Evolutionary conservation across 2,329 filamentous ascomycete species (phyloP).

Genomic region (Akanthomyces uredinophilus): DNA sequence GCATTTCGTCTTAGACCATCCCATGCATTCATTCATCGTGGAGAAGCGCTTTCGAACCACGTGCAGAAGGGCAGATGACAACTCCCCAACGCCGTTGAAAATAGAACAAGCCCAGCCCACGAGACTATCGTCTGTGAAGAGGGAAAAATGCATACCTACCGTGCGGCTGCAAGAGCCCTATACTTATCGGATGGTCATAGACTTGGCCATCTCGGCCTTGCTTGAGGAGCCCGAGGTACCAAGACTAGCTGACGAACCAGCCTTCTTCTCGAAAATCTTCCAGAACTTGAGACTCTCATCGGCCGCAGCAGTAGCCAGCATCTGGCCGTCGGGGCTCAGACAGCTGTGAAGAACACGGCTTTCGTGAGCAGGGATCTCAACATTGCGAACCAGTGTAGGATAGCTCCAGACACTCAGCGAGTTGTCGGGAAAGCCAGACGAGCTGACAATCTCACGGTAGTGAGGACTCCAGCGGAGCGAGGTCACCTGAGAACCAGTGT

Average conservation of each 20-base stretch:
- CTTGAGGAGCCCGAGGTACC: slow-evolving; percentile 62
- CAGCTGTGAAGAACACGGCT: slow-evolving; percentile 94
- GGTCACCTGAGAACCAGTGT: slow-evolving; percentile 96
- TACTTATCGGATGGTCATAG: slow-evolving; percentile 82
- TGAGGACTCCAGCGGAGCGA: slow-evolving; percentile 93
- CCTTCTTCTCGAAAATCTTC: slow-evolving; percentile 99
- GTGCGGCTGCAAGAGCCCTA: slow-evolving; percentile 23
- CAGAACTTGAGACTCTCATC: slow-evolving; percentile 99
- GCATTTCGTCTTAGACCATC: slow-evolving; percentile 23
- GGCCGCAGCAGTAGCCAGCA: slow-evolving; percentile 90
- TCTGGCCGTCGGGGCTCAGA: slow-evolving; percentile 94
- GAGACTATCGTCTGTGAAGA: slow-evolving; percentile 34
- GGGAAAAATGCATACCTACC: slow-evolving; percentile 43
- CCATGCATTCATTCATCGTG: slow-evolving; percentile 31
- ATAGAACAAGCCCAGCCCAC: slow-evolving; percentile 34
- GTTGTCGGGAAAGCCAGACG: slow-evolving; percentile 98
- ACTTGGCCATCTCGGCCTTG: slow-evolving; percentile 85
- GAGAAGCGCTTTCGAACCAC: slow-evolving; percentile 48
- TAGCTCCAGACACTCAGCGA: slow-evolving; percentile 99
- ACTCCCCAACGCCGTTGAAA: slow-evolving; percentile 48
- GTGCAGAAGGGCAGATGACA: slow-evolving; percentile 35
- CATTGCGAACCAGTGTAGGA: slow-evolving; percentile 91
- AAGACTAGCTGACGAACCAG: slow-evolving; percentile 62
- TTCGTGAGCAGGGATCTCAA: slow-evolving; percentile 97
- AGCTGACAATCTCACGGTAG: slow-evolving; percentile 97